Percentiles rank a stretch among this genome's conserved stretches.
Evolutionary conservation across 108 stramenopile species (phyloP).

Genomic region (Conticribra weissflogii): DNA sequence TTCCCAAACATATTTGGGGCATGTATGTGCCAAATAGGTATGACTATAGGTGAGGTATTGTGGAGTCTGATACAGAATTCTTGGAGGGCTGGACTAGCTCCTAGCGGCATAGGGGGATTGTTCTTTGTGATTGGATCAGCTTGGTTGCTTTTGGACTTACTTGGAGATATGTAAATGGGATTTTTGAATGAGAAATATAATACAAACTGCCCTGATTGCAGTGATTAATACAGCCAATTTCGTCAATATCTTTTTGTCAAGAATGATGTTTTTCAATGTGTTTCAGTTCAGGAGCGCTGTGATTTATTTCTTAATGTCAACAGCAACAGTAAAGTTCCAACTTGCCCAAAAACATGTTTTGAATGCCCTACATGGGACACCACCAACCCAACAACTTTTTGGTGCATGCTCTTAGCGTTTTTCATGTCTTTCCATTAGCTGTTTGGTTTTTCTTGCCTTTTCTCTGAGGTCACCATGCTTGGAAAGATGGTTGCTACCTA

Average conservation of each 20-base stretch:
- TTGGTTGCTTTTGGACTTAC: slow-evolving; percentile 27
- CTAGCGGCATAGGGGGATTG: slow-evolving; percentile 46
- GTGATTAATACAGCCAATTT: slow-evolving; percentile 47
- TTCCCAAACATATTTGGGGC: slow-evolving; percentile 25
- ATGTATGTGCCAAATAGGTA: slow-evolving; percentile 42
- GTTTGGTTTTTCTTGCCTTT: slow-evolving; percentile 38
- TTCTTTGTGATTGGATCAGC: slow-evolving; percentile 40
- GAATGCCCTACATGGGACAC: slow-evolving; percentile 49
- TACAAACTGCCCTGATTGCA: slow-evolving; percentile 38
- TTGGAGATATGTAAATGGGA: slow-evolving; percentile 37
- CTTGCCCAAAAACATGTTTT: slow-evolving; percentile 46
- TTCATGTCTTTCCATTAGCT: slow-evolving; percentile 24
- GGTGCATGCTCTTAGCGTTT: slow-evolving; percentile 37
- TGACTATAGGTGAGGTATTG: slow-evolving; percentile 49
- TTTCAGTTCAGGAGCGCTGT: slow-evolving; percentile 31
- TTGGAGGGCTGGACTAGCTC: slow-evolving; percentile 43
- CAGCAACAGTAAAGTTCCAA: slow-evolving; percentile 6
- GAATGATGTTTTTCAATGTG: slow-evolving; percentile 11
- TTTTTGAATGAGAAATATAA: slow-evolving; percentile 40
- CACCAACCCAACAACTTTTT: slow-evolving; percentile 37
- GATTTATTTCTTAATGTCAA: slow-evolving; percentile 9
- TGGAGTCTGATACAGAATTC: slow-evolving; percentile 43
- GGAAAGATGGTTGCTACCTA: slow-evolving; percentile 7
- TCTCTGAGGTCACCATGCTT: slow-evolving; percentile 16
- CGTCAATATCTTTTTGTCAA: slow-evolving; percentile 12